A percentile compares a stretch with the other conserved stretches of the same genome.
Conservation (phyloP, 1,284 basidiomycete species). For the Tylopilus sp. region DNA sequence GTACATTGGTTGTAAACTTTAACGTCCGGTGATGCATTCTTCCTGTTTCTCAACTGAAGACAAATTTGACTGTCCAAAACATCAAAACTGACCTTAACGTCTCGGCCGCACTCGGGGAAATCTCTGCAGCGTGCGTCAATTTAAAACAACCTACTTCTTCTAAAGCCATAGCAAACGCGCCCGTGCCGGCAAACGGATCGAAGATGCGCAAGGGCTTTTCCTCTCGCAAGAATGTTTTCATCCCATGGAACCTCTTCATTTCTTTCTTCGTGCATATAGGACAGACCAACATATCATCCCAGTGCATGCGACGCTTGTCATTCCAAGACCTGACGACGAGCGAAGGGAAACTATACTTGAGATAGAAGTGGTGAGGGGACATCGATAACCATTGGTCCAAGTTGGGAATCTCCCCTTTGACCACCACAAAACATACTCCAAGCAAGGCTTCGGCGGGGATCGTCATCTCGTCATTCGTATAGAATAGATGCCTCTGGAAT, state of each 20-base stretch:
- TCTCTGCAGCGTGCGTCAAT: constrained; percentile 74
- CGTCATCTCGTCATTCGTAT: constrained; percentile 55
- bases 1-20: constrained; percentile 69
- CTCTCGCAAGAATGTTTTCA: constrained; percentile 41
- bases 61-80: constrained; percentile 1
- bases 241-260: constrained; percentile 44
- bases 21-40: constrained; percentile 58
- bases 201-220: constrained; percentile 56
- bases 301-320: constrained; percentile 41
- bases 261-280: constrained; percentile 53
- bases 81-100: constrained; percentile 63
- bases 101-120: constrained; percentile 74
- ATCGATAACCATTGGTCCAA: constrained; percentile 60
- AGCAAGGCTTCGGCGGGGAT: constrained; percentile 55
- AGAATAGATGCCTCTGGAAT: constrained; percentile 43
- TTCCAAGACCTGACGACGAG: constrained; percentile 54
- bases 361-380: constrained; percentile 69
- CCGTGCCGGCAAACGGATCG: constrained; percentile 75
- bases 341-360: constrained; percentile 59
- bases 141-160: constrained; percentile 62
- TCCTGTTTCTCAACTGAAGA: constrained; percentile 35
- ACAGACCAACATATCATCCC: constrained; percentile 57
- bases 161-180: constrained; percentile 71
- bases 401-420: constrained; percentile 45
- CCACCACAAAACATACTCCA: constrained; percentile 59